phyloP scores from a whole-genome alignment of 2,329 filamentous ascomycete species.

The Colletotrichum liriopes region DNA sequence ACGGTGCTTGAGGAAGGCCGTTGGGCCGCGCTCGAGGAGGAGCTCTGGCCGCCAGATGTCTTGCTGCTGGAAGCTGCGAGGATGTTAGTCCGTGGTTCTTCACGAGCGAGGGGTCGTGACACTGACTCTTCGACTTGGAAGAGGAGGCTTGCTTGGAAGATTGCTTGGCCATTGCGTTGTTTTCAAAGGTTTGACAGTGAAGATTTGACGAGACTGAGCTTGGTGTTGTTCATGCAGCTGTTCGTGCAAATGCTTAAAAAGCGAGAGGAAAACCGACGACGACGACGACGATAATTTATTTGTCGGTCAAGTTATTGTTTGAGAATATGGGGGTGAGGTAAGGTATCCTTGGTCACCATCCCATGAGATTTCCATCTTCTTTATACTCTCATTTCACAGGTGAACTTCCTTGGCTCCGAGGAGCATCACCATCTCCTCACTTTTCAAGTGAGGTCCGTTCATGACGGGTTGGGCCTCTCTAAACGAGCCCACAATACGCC shows the following conservation, averaged over 20 bases:
- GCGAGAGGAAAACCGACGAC: not conserved
- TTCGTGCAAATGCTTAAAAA: no score
- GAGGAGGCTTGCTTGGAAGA: slow-evolving; percentile 21
- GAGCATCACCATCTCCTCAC: not conserved
- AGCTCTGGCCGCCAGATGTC: slow-evolving; percentile 2
- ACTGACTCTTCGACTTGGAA: slow-evolving; percentile 30
- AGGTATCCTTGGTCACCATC: not conserved
- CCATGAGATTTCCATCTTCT: not conserved
- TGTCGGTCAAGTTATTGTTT: not conserved
- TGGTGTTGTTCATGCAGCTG: no score
- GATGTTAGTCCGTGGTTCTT: not conserved
- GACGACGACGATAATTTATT: not conserved
- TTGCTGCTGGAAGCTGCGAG: slow-evolving; percentile 10
- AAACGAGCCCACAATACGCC: slow-evolving; percentile 3
- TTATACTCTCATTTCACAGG: not conserved
- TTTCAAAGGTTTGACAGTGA: no score
- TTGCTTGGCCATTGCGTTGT: slow-evolving; percentile 19
- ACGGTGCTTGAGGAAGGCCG: slow-evolving; percentile 13
- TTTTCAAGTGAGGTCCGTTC: no score
- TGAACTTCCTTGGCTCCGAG: not conserved
- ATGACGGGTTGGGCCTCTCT: not conserved
- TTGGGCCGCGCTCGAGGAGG: not conserved
- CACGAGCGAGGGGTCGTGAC: no score
- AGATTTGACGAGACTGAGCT: not conserved
- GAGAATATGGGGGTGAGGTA: not conserved